Evolutionary conservation across 768 basidiomycete species (phyloP).

Genomic region (Leccinum fibrillosum): DNA sequence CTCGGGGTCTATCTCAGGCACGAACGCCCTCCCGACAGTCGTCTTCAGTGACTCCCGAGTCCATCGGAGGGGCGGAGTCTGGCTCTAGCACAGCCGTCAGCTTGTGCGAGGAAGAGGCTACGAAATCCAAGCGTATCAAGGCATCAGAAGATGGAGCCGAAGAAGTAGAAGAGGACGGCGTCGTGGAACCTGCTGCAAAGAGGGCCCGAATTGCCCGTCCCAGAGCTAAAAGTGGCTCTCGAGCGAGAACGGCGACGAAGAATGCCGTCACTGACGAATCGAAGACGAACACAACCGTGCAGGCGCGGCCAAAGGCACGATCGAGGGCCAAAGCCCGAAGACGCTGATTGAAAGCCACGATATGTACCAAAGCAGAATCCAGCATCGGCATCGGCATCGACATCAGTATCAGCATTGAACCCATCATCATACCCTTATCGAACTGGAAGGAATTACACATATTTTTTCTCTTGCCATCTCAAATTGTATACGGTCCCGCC

Average conservation of each 20-base stretch:
- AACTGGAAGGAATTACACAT: slow-evolving; percentile 16
- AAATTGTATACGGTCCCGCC: slow-evolving; percentile 17
- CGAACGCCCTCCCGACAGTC: slow-evolving; percentile 23
- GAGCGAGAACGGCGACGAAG: slow-evolving; percentile 16
- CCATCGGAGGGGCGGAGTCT: slow-evolving; percentile 26
- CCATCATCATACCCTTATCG: slow-evolving; percentile 21
- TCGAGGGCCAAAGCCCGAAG: slow-evolving; percentile 28
- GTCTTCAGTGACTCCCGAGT: slow-evolving; percentile 24
- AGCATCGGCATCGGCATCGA: slow-evolving; percentile 18
- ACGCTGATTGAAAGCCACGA: slow-evolving; percentile 22
- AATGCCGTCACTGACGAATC: slow-evolving; percentile 9
- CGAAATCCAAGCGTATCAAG: slow-evolving; percentile 20
- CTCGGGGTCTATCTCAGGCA: slow-evolving; percentile 19
- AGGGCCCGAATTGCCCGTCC: slow-evolving; percentile 16
- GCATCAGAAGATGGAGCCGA: slow-evolving; percentile 9
- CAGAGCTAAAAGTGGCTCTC: slow-evolving; percentile 23
- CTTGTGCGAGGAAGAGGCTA: slow-evolving; percentile 26
- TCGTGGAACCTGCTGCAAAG: slow-evolving; percentile 16
- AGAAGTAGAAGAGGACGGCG: slow-evolving; percentile 14
- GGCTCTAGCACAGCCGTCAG: slow-evolving; percentile 34
- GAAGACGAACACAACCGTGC: slow-evolving; percentile 21
- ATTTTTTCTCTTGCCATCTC: slow-evolving; percentile 21
- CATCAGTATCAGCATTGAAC: slow-evolving; percentile 18
- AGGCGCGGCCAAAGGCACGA: slow-evolving; percentile 31
- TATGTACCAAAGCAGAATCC: slow-evolving; percentile 10